Base-by-base conservation (phyloP, 805 yeast genomes). In the Saccharomyces eubayanus region DNA sequence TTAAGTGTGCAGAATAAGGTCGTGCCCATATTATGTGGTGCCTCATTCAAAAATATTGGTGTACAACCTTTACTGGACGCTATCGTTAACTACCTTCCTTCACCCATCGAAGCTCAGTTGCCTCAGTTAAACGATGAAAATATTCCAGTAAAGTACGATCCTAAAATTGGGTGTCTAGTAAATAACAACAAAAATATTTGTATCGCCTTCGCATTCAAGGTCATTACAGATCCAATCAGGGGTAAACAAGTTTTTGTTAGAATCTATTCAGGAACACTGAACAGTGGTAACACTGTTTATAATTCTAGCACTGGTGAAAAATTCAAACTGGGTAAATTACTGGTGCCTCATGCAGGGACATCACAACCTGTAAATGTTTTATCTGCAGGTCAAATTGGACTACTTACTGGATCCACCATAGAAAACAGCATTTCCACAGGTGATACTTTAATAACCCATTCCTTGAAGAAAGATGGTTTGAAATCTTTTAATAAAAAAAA, bases 61-160 rank as follows among this genome's bases (percentile, higher is more conserved):
- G 96, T 94, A 2, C 98, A 94, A 66, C 97, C 98, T 1, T 72
- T 94, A 49, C 71, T 94, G 70, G 97, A 92, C 69, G 91, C 95
- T 0, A 78, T 91, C 11, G 78, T 82, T 1, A 78, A 80, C 52
- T 94, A 79, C 62, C 72, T 94, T 16, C 98, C 99, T 0, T 82
- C 90, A 1, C 98, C 98, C 1, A 58, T 78, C 2, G 90, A 90
- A 57, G 74, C 77, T 0, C 65, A 66, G 1, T 59, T 77, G 2
- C 94, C 96, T 0, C 82, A 81, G 48, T 75, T 85, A 2, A 64
- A 62, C 40, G 55, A 62, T 28, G 52, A 50, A 11, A 58, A 57
- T 28, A 53, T 72, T 10, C 71, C 79, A 0, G 70, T 74, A 16
- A 59, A 52, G 3, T 65, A 76, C 55, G 79, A 78, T 61, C 60